Percentiles rank a stretch among this genome's conserved stretches.
Conservation (phyloP, 371 early-diverging fungal genomes). For the Lichtheimia corymbifera region DNA sequence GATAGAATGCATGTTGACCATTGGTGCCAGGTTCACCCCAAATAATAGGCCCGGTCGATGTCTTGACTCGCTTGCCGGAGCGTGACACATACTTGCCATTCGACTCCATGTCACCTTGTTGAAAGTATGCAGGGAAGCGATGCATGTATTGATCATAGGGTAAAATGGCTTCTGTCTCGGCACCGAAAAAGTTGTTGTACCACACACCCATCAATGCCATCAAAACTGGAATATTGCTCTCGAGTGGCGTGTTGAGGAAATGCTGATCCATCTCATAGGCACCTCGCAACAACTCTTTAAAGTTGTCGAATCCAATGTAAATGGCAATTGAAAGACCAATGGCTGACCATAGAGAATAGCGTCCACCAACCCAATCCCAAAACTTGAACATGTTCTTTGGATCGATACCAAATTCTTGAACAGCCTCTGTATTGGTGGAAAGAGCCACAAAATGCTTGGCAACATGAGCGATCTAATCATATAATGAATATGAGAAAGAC, state of each 20-base stretch:
- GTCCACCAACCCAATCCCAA: slow-evolving; percentile 99
- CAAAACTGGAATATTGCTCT: slow-evolving; percentile 91
- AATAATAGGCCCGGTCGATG: slow-evolving; percentile 95
- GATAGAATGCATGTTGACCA: slow-evolving; percentile 99
- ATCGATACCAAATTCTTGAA: slow-evolving; percentile 91
- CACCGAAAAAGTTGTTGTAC: slow-evolving; percentile 97
- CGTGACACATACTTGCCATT: slow-evolving; percentile 97
- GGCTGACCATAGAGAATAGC: slow-evolving; percentile 99
- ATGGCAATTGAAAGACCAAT: slow-evolving; percentile 97
- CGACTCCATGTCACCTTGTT: slow-evolving; percentile 99
- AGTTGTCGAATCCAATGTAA: slow-evolving; percentile 95
- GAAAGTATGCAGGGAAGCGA: slow-evolving; percentile 97
- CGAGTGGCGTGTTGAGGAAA: slow-evolving; percentile 85
- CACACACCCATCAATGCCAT: slow-evolving; percentile 92
- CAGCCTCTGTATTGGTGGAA: slow-evolving; percentile 91
- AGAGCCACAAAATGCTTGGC: slow-evolving; percentile 99
- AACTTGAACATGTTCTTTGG: slow-evolving; percentile 97
- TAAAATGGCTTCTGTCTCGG: slow-evolving; percentile 94
- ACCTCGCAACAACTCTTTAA: slow-evolving; percentile 88
- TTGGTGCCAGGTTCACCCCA: slow-evolving; percentile 99
- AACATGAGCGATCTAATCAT: slow-evolving; percentile 77
- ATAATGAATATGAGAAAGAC: not conserved
- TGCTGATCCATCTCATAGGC: slow-evolving; percentile 97
- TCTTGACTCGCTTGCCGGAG: slow-evolving; percentile 72
- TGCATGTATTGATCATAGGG: slow-evolving; percentile 99